Conservation (phyloP, 345 rosid genomes). For the Moringa oleifera region DNA sequence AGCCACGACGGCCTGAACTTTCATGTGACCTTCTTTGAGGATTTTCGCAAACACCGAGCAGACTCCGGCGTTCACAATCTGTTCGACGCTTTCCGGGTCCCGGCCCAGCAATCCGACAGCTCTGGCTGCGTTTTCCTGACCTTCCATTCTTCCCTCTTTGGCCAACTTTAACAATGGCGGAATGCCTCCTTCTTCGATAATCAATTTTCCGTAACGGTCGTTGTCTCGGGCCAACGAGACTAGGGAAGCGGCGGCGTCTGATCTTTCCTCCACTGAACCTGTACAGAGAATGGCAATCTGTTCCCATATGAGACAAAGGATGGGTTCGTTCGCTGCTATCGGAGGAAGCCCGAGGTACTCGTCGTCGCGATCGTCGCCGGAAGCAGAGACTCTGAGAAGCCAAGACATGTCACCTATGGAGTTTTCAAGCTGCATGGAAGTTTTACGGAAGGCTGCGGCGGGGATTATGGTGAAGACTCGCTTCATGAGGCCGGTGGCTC, state of each 20-base stretch:
- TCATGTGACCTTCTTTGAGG: slow-evolving; percentile 83
- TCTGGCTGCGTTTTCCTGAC: slow-evolving; percentile 76
- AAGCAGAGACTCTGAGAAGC: slow-evolving; percentile 68
- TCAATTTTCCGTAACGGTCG: slow-evolving; percentile 63
- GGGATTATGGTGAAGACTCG: slow-evolving; percentile 77
- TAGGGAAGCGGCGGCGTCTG: slow-evolving; percentile 75
- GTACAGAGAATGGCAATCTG: slow-evolving; percentile 68
- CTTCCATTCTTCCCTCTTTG: slow-evolving; percentile 69
- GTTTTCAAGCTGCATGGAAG: slow-evolving; percentile 65
- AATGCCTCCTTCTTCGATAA: slow-evolving; percentile 87
- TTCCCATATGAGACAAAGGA: slow-evolving; percentile 81
- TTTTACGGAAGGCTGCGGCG: slow-evolving; percentile 67
- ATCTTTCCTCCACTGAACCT: slow-evolving; percentile 52
- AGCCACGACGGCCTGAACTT: slow-evolving; percentile 61
- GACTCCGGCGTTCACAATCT: slow-evolving; percentile 66
- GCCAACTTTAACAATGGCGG: slow-evolving; percentile 71
- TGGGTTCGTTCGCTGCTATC: slow-evolving; percentile 82
- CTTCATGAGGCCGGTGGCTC: slow-evolving; percentile 58
- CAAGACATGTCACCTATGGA: slow-evolving; percentile 77
- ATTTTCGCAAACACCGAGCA: slow-evolving; percentile 68
- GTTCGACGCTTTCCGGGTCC: slow-evolving; percentile 75
- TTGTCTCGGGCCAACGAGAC: slow-evolving; percentile 81
- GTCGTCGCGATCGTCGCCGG: slow-evolving; percentile 46
- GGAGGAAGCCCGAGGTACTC: slow-evolving; percentile 78
- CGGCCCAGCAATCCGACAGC: slow-evolving; percentile 72